These are phyloP conservation scores for Lithospermum erythrorhizon DNA, from an alignment of 257 asterid species.

Conservation along the genomic window DNA sequence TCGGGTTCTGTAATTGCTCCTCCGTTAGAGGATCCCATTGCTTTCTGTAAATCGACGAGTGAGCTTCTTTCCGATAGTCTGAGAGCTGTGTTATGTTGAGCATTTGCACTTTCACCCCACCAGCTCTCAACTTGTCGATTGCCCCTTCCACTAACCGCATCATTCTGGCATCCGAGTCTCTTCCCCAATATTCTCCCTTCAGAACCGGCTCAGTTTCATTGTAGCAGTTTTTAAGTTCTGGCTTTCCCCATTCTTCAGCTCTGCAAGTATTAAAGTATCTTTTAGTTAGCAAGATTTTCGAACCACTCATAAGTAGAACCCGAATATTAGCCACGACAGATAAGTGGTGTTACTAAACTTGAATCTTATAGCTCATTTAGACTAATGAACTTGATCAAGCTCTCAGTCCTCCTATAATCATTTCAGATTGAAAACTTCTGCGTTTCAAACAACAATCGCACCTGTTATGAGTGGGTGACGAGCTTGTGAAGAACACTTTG, in stretches of 20 bases:
- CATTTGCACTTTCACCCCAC: conserved; percentile 36
- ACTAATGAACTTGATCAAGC: not conserved
- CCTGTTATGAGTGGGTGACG: conserved; percentile 42
- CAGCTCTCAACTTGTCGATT: conserved; percentile 17
- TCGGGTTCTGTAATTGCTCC: conserved; percentile 28
- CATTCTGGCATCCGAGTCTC: conserved; percentile 24
- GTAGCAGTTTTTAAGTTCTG: conserved; percentile 27
- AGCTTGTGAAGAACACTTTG: conserved; percentile 42
- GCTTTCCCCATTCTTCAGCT: conserved; percentile 28
- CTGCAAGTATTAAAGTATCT: conserved; percentile 20
- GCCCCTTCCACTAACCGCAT: conserved; percentile 32
- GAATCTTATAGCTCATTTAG: too few relatives aligned
- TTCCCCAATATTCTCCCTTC: conserved; percentile 26
- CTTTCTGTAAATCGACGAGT: conserved; percentile 40
- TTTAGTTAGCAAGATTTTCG: not conserved
- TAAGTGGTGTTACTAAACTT: too few relatives aligned
- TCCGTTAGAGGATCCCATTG: conserved; percentile 14
- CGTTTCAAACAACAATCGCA: conserved; percentile 3
- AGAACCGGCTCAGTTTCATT: conserved; percentile 30
- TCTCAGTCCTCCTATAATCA: not conserved
- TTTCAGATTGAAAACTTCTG: not conserved
- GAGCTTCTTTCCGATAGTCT: conserved; percentile 55
- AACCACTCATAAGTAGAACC: not conserved
- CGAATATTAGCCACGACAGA: too few relatives aligned
- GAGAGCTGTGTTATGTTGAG: conserved; percentile 55